phyloP scores from a whole-genome alignment of 345 rosid species.

The Brassica juncea region DNA sequence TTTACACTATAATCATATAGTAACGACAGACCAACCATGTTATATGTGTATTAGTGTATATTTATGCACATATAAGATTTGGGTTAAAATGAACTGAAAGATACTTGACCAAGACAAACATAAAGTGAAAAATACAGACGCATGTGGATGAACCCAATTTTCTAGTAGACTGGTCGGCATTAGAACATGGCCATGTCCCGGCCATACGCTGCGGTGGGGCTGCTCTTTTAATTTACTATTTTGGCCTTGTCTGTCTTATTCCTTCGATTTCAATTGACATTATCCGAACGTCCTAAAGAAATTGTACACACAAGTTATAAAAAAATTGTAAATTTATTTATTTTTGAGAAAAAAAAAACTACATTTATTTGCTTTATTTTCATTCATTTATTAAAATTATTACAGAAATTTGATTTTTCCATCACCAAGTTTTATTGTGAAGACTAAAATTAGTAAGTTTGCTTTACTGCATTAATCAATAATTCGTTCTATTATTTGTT shows the following conservation, averaged over 20 bases:
- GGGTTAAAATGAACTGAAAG: not conserved
- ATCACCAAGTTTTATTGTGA: not conserved
- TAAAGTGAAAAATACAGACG: constrained; percentile 17
- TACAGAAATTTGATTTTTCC: not conserved
- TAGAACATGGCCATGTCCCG: constrained; percentile 34
- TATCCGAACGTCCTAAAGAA: not conserved
- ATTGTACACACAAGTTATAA: not conserved
- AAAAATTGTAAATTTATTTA: not conserved
- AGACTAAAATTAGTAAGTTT: not conserved
- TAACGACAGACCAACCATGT: constrained; percentile 35
- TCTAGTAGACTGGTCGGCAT: constrained; percentile 41
- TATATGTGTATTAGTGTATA: not conserved
- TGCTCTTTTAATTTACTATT: constrained; percentile 20
- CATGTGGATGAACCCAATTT: constrained; percentile 42
- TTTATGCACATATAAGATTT: not conserved
- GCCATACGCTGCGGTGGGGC: constrained; percentile 21
- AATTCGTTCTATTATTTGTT: constrained; percentile 5
- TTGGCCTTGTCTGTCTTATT: not conserved
- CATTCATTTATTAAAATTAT: not conserved
- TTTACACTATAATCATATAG: constrained; percentile 20
- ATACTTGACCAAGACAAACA: not conserved
- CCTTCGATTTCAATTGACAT: not conserved
- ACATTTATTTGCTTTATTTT: not conserved
- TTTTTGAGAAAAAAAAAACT: too few relatives aligned
- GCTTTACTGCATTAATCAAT: constrained; percentile 9